Evolutionary conservation across 441 rosid species (phyloP).

Genomic region (Adansonia madagascariensis): DNA sequence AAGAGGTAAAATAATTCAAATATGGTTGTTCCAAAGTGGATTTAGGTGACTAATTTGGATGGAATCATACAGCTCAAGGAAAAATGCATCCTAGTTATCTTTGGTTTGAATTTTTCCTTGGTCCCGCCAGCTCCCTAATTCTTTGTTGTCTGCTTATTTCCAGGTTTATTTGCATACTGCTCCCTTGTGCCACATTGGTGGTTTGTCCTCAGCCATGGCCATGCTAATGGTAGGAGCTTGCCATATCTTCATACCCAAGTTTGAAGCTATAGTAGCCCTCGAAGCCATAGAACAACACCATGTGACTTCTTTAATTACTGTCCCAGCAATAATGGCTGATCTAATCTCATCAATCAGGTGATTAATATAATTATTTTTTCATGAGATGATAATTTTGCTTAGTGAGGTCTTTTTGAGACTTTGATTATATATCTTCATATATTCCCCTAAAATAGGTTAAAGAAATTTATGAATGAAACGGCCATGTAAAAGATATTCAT

Average conservation of each 20-base stretch:
- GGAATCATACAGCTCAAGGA: conserved; percentile 6
- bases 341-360: conserved; percentile 58
- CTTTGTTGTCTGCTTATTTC: conserved; percentile 29
- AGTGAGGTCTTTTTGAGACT: neutral
- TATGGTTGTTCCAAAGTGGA: conserved; percentile 1
- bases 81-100: neutral
- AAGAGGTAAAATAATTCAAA: conserved; percentile 5
- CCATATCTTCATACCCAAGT: conserved; percentile 80
- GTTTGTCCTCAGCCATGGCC: conserved; percentile 83
- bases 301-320: conserved; percentile 79
- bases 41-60: conserved; percentile 16
- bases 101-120: neutral
- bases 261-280: conserved; percentile 58
- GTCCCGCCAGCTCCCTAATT: neutral
- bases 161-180: conserved; percentile 91
- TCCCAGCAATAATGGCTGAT: conserved; percentile 84
- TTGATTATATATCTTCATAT: neutral
- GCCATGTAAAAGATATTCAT: neutral
- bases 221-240: conserved; percentile 88
- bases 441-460: neutral
- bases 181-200: conserved; percentile 87
- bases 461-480: neutral
- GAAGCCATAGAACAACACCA: conserved; percentile 52
- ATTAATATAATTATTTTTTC: conserved; percentile 10
- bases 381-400: neutral